Base-by-base conservation (phyloP, 1,284 basidiomycete species). In the Trametes versicolor region DNA sequence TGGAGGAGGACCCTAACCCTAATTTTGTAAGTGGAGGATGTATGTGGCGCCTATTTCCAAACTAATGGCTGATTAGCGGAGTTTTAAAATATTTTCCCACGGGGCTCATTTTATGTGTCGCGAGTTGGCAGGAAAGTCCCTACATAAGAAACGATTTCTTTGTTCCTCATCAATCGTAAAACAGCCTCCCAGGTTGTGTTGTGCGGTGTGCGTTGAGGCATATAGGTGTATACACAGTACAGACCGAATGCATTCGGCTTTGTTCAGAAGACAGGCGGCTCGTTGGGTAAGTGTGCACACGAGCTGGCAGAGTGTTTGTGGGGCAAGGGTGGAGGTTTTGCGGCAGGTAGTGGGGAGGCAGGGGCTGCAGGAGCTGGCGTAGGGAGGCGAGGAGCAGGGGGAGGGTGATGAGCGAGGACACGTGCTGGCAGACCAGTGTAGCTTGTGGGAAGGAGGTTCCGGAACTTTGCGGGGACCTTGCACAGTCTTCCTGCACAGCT, bases 151-250 rank as follows among this genome's bases (percentile, higher is more conserved):
- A n/a, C n/a, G n/a, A n/a, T n/a, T n/a, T n/a, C n/a, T n/a, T n/a
- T n/a, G n/a, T n/a, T n/a, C n/a, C n/a, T n/a, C n/a, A n/a, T n/a
- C n/a, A n/a, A n/a, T n/a, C n/a, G n/a, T n/a, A n/a, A 52, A 21
- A 25, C 17, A 21, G 19, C 19, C 19, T 60, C 54, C 21, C 29
- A 34, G 27, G 29, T 39, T 2, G 19, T 27, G 13, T 13, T 43
- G n/a, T 47, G 5, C 2, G 43, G 21, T 5, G 6, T 21, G n/a
- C 47, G 43, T 21, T 50, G 25, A 9, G 63, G 63, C 23, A 19
- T 36, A 15, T 45, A 23, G 1, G 49, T n/a, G 34, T 61, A 65
- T 8, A 39, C 23, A 2, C 64, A 54, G 50, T 56, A 65, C 4
- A 60, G 32, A 13, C 64, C 59, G 49, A 58, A 65, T 8, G 17